These are phyloP conservation scores for Uronychia binucleata DNA, from an alignment of 73 alveolate genomes.

Conservation along the genomic window DNA sequence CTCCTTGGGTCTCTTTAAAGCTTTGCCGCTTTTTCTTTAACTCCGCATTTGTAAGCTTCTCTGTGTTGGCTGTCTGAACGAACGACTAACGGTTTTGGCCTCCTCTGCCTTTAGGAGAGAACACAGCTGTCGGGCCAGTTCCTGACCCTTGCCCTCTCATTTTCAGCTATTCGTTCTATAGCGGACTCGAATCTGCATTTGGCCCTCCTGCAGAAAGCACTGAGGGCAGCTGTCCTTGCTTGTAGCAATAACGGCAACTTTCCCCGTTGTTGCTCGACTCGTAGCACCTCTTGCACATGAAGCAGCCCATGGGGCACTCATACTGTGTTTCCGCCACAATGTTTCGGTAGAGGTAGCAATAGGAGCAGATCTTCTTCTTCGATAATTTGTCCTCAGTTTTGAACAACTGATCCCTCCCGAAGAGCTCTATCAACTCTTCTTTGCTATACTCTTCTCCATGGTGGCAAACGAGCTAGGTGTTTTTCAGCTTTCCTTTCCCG, in stretches of 20 bases:
- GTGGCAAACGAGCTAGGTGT: neutral
- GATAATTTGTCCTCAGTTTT: neutral
- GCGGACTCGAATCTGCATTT: too few species aligned
- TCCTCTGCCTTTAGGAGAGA: neutral
- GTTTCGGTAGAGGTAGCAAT: neutral
- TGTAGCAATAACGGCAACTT: neutral
- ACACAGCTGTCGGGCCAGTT: too few species aligned
- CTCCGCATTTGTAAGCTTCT: neutral
- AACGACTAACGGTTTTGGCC: neutral
- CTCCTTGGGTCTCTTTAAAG: neutral
- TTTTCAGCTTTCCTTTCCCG: neutral
- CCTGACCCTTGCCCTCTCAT: neutral
- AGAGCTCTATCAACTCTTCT: neutral
- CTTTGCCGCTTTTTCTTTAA: neutral
- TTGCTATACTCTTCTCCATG: neutral
- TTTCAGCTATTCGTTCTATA: neutral
- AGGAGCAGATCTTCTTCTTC: neutral
- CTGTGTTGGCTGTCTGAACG: too few species aligned
- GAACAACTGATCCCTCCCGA: neutral
- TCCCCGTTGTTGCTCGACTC: neutral
- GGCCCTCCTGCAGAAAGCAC: neutral
- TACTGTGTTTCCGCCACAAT: neutral
- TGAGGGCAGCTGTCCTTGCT: neutral
- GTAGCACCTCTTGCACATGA: neutral
- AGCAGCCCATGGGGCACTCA: neutral